These are phyloP conservation scores for Epicoccum nigrum DNA, from an alignment of 2,329 filamentous ascomycete genomes.

Conservation along the genomic window DNA sequence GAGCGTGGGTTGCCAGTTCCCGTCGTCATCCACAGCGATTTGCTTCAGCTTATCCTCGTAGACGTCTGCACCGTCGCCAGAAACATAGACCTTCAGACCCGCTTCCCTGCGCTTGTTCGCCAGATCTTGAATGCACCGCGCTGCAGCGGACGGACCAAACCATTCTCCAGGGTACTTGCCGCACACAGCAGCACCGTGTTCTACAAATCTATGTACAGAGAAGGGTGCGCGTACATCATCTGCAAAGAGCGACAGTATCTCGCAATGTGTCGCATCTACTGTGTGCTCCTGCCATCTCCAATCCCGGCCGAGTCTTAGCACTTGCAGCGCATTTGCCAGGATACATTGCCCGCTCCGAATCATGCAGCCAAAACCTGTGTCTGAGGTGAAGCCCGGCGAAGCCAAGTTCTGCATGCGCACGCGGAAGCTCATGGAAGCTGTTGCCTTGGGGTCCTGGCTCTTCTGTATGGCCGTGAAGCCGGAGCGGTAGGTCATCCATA, in stretches of 20 bases:
- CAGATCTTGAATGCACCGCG: slow-evolving; percentile 87
- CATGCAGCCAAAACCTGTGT: slow-evolving; percentile 99
- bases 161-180: slow-evolving; percentile 96
- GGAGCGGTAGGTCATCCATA: slow-evolving; percentile 97
- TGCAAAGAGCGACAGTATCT: slow-evolving; percentile 80
- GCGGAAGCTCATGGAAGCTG: slow-evolving; percentile 75
- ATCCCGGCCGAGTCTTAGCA: slow-evolving; percentile 78
- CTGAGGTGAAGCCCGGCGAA: slow-evolving; percentile 82
- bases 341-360: slow-evolving; percentile 94
- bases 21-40: slow-evolving; percentile 71
- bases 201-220: slow-evolving; percentile 93
- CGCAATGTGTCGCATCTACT: slow-evolving; percentile 64
- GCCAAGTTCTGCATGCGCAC: slow-evolving; percentile 87
- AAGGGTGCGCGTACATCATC: slow-evolving; percentile 87
- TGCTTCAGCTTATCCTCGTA: slow-evolving; percentile 88
- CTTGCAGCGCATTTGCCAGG: slow-evolving; percentile 80
- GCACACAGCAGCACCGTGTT: slow-evolving; percentile 83
- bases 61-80: slow-evolving; percentile 87
- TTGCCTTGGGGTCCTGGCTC: slow-evolving; percentile 74
- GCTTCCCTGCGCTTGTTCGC: slow-evolving; percentile 67
- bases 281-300: slow-evolving; percentile 72
- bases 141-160: slow-evolving; percentile 98
- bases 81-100: slow-evolving; percentile 81
- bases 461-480: slow-evolving; percentile 83
- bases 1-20: slow-evolving; percentile 78